phyloP scores from a whole-genome alignment of 2,329 filamentous ascomycete genomes.

The Colletotrichum tofieldiae region DNA sequence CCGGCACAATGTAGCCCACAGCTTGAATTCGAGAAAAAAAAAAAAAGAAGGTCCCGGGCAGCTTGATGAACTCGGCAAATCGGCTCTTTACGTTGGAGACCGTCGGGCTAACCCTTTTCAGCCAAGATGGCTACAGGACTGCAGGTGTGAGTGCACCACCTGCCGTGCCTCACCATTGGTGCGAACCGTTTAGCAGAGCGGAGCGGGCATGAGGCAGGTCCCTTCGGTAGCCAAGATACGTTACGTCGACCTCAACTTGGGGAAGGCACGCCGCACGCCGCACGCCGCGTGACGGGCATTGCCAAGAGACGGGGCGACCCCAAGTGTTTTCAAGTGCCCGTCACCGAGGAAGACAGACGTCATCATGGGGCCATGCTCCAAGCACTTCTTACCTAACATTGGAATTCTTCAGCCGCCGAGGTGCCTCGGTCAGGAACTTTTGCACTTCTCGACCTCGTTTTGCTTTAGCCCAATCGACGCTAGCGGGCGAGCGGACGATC shows the following conservation, averaged over 20 bases:
- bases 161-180: conserved; percentile 2
- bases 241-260: conserved; percentile 9
- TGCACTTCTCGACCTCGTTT: conserved; percentile 7
- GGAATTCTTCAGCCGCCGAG: not conserved
- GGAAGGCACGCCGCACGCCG: not conserved
- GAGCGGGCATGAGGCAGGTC: not conserved
- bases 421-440: conserved; percentile 25
- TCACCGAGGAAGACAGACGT: conserved; percentile 21
- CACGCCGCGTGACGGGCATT: conserved; percentile 12
- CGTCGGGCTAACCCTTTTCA: conserved; percentile 14
- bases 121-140: not conserved
- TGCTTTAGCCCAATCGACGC: not conserved
- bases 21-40: conserved; percentile 26
- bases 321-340: not conserved
- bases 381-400: conserved; percentile 30
- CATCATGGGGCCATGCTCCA: conserved; percentile 31
- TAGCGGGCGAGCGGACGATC: not conserved
- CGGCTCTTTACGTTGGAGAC: conserved; percentile 16
- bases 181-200: conserved; percentile 3
- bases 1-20: not conserved
- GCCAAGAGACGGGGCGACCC: conserved; percentile 26
- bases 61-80: conserved; percentile 32
- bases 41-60: conserved; percentile 19
- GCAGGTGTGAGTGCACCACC: not conserved
- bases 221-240: not conserved